Evolutionary conservation across 108 stramenopile genomes (phyloP).

Genomic region (Skeletonema costatum): DNA sequence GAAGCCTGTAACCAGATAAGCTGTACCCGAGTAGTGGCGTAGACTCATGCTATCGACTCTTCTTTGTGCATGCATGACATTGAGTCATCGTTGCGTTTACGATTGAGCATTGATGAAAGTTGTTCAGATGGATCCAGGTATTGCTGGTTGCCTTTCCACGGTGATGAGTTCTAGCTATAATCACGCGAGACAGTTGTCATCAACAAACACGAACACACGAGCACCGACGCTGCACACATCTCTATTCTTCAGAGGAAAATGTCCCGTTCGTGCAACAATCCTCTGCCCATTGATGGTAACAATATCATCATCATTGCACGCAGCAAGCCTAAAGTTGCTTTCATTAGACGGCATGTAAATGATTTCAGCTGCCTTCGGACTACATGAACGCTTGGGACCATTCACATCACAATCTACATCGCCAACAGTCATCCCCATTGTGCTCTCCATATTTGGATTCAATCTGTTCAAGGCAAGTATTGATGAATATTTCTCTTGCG

Average conservation of each 20-base stretch:
- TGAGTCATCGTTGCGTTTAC: too few relatives aligned
- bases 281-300: constrained; percentile 81
- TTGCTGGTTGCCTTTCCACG: too few relatives aligned
- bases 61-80: too few relatives aligned
- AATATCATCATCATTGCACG: constrained; percentile 70
- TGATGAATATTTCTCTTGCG: constrained; percentile 32
- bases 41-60: too few relatives aligned
- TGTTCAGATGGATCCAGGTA: too few relatives aligned
- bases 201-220: constrained; percentile 79
- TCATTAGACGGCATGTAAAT: constrained; percentile 52
- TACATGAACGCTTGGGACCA: constrained; percentile 67
- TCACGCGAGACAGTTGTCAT: not conserved
- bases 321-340: constrained; percentile 68
- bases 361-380: constrained; percentile 70
- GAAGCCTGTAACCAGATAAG: too few relatives aligned
- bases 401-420: constrained; percentile 80
- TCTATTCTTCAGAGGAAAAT: constrained; percentile 66
- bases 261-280: constrained; percentile 71
- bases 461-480: constrained; percentile 18
- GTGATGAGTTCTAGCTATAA: too few relatives aligned
- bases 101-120: too few relatives aligned
- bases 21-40: too few relatives aligned
- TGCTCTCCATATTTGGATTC: constrained; percentile 30
- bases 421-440: constrained; percentile 69
- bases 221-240: constrained; percentile 83